A percentile compares a stretch with the other conserved stretches of the same genome.
These are phyloP conservation scores for Euphrasia confusa DNA, from an alignment of 257 asterid species.

Conservation along the genomic window DNA sequence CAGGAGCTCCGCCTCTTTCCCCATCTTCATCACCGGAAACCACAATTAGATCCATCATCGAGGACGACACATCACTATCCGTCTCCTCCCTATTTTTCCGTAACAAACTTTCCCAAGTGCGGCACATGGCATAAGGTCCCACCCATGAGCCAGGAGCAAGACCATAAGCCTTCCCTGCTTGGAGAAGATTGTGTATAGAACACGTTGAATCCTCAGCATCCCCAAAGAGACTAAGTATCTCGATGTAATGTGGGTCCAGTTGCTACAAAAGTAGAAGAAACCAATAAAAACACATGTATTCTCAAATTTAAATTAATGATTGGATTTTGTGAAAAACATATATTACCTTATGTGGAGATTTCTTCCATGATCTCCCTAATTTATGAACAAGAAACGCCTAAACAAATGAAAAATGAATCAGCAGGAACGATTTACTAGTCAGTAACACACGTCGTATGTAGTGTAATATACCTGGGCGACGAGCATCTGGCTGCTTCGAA, in stretches of 20 bases:
- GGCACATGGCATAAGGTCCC: conserved; percentile 98
- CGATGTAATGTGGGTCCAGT: conserved; percentile 53
- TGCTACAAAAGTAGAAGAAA: conserved; percentile 47
- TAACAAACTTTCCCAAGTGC: conserved; percentile 87
- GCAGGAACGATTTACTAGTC: conserved; percentile 4
- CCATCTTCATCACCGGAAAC: conserved; percentile 99
- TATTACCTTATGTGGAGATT: conserved; percentile 64
- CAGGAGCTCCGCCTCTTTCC: conserved; percentile 99
- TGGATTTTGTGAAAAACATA: neutral
- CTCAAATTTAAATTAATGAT: conserved; percentile 5
- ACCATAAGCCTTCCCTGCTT: conserved; percentile 80
- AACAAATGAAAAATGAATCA: conserved; percentile 13
- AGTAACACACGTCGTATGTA: conserved; percentile 14
- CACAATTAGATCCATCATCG: conserved; percentile 57
- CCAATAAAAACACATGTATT: conserved; percentile 19
- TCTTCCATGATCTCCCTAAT: conserved; percentile 94
- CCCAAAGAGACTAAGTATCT: conserved; percentile 76
- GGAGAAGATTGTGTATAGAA: conserved; percentile 93
- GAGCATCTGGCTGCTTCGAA: conserved; percentile 99
- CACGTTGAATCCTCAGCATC: conserved; percentile 75
- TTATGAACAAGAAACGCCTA: conserved; percentile 81
- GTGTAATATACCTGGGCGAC: conserved; percentile 67
- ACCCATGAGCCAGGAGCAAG: conserved; percentile 98
- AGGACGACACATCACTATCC: conserved; percentile 36
- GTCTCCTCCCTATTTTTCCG: conserved; percentile 42